Base-by-base conservation (phyloP, 176 grass and related monocot species). In the Puccinellia tenuiflora region DNA sequence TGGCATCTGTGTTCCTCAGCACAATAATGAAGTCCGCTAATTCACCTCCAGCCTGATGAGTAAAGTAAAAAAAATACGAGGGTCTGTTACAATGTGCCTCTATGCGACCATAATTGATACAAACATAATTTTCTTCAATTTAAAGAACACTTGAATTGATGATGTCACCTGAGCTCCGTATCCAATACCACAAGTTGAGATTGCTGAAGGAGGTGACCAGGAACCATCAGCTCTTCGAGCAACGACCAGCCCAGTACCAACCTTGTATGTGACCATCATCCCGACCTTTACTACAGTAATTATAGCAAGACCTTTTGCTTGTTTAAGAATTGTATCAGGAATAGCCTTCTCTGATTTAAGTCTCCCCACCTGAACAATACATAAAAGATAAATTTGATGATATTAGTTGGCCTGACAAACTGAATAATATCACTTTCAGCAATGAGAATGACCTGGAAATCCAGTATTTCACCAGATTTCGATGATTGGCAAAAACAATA, bases 11-110 rank as follows among this genome's bases (percentile, higher is more conserved):
- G 75, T 93, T 95, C 78, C 92, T 88, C 69, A 95, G 85, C 51
- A 98, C 91, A 85, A 95, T 87, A 77, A 98, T 98, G 61, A 82
- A 98, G 85, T 98, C 92, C 57, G 92, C 92, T 83, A 98, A 84
- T 73, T 98, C 91, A 35, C 89, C 96, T 86, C 96, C 96, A 53
- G 85, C 91, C 92, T 99, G 86, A 52, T 61, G 30, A 55, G 31
- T 61, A 51, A 37, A 70, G 39, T 48, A 33, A 81, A 10, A 80
- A 57, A 38, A 79, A 60, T 0, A 56, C 2, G 2, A 30, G 0
- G 0, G 31, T 31, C 5, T 31, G 28, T 63, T 31, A 59, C 22
- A 59, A 12, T 59, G 55, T 59, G 3, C 52, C 2, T 55, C 7
- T 55, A 55, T 55, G 52, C 9, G 7, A 55, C 6, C 21, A 28